Base-by-base conservation (phyloP, 1,284 basidiomycete genomes). In the Puccinia hordei region DNA sequence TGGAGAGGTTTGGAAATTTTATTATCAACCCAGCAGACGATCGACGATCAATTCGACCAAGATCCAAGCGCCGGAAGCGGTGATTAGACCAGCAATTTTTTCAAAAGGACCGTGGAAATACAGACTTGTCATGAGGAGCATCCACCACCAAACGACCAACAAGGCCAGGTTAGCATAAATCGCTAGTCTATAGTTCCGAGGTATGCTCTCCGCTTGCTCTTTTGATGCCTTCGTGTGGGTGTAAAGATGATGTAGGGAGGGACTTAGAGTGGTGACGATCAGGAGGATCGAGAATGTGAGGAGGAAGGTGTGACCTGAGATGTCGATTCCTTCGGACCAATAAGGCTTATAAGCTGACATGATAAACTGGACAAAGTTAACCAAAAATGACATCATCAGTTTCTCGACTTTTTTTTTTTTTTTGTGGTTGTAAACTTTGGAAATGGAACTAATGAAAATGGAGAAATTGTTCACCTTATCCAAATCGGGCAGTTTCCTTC, bases 231-330 rank as follows among this genome's bases (percentile, higher is more conserved):
- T 19, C 46, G 8, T 19, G 8, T 68, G 9, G 65, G 6, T 15
- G 33, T 9, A 68, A 33, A 79, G 51, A 55, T 46, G 68, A 15
- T 15, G 19, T 0, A 71, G 22, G 12, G 77, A 71, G 44, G 77
- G 68, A 13, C 19, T 6, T 5, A 79, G 55, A 33, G 49, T 41
- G 8, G 77, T 84, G n/a, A 84, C 51, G 44, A 86, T 80, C 27
- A 84, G 73, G 3, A 86, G 82, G 17, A 83, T 81, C 27, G 83
- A 83, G 71, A 86, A 84, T 30, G 84, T 81, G 59, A 86, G 83
- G 69, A 86, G 82, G 73, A 85, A 86, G 6, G 83, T 84, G 72
- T 86, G 85, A 8, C 85, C 85, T 3, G 84, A 85, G n/a, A 86
- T 83, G 81, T 86, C 85, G 77, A 85, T 83, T 0, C 85, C 85